phyloP scores from a whole-genome alignment of 768 basidiomycete species.

The Hygrophoropsis aurantiaca region DNA sequence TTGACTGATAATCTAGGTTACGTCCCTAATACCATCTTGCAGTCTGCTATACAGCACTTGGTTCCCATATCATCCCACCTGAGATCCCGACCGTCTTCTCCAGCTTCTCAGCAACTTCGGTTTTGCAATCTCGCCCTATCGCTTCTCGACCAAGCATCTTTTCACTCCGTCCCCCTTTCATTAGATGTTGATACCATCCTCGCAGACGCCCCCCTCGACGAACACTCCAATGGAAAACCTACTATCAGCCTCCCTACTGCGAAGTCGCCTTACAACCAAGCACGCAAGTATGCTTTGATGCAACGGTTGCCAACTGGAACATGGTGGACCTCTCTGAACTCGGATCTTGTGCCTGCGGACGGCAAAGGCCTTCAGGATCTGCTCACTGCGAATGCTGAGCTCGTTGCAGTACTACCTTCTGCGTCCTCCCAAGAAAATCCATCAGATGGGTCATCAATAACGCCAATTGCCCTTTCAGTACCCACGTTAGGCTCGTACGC shows the following conservation, averaged over 20 bases:
- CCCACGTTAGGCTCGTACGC: constrained; percentile 59
- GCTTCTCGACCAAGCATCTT: constrained; percentile 70
- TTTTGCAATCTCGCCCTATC: constrained; percentile 76
- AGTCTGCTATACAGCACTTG: constrained; percentile 68
- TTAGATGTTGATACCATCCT: constrained; percentile 48
- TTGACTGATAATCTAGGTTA: constrained; percentile 11
- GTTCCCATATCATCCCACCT: constrained; percentile 67
- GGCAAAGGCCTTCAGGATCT: constrained; percentile 47
- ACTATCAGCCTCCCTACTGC: constrained; percentile 16
- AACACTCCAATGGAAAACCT: constrained; percentile 23
- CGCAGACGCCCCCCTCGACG: constrained; percentile 18
- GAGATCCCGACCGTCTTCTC: constrained; percentile 59
- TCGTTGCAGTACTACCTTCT: constrained; percentile 71
- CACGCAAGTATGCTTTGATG: constrained; percentile 71
- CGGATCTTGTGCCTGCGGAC: constrained; percentile 38
- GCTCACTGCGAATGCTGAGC: constrained; percentile 67
- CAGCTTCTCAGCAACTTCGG: constrained; percentile 66
- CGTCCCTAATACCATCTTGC: constrained; percentile 9
- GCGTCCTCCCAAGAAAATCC: constrained; percentile 37
- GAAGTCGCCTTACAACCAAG: constrained; percentile 28
- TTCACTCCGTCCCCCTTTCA: constrained; percentile 42
- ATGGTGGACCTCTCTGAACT: constrained; percentile 75
- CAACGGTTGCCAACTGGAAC: constrained; percentile 77
- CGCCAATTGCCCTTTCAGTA: constrained; percentile 6
- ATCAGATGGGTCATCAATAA: constrained; percentile 26